phyloP scores from a whole-genome alignment of 352 stramenopile genomes.

The Globisporangium polare region DNA sequence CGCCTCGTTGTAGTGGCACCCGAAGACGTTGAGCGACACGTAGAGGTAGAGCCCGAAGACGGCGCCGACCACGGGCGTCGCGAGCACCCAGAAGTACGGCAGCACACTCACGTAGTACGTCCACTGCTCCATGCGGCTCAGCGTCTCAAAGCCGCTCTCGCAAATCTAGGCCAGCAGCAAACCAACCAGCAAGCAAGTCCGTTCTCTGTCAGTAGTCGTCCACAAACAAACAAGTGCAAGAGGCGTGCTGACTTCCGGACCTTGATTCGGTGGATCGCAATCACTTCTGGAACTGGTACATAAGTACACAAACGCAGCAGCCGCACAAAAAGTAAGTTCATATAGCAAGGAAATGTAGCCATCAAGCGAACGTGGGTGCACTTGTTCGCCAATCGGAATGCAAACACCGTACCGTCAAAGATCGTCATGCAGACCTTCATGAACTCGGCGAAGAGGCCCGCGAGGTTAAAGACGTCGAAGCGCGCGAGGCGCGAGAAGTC shows the following conservation, averaged over 20 bases:
- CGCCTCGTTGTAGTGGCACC: slow-evolving; percentile 88
- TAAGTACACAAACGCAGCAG: neutral
- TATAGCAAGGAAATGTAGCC: slow-evolving; percentile 8
- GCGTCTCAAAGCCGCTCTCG: slow-evolving; percentile 40
- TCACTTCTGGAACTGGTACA: slow-evolving; percentile 63
- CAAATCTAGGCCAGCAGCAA: slow-evolving; percentile 45
- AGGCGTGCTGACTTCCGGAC: slow-evolving; percentile 14
- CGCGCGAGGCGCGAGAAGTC: slow-evolving; percentile 57
- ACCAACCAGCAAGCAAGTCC: neutral
- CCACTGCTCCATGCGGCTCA: slow-evolving; percentile 73
- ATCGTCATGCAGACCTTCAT: slow-evolving; percentile 80
- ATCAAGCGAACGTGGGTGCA: neutral
- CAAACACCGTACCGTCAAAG: slow-evolving; percentile 57
- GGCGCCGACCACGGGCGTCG: slow-evolving; percentile 69
- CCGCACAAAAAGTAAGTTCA: neutral
- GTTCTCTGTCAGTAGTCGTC: neutral
- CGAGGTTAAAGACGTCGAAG: slow-evolving; percentile 65
- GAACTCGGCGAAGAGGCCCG: slow-evolving; percentile 58
- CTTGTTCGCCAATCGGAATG: neutral
- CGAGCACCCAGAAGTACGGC: slow-evolving; percentile 87
- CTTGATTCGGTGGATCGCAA: slow-evolving; percentile 78
- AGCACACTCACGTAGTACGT: slow-evolving; percentile 83
- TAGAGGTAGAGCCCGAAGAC: slow-evolving; percentile 87
- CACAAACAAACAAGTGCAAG: neutral
- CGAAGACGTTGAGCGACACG: slow-evolving; percentile 80